These are phyloP conservation scores for Termitomyces sp. DNA, from an alignment of 768 basidiomycete species.

Conservation along the genomic window DNA sequence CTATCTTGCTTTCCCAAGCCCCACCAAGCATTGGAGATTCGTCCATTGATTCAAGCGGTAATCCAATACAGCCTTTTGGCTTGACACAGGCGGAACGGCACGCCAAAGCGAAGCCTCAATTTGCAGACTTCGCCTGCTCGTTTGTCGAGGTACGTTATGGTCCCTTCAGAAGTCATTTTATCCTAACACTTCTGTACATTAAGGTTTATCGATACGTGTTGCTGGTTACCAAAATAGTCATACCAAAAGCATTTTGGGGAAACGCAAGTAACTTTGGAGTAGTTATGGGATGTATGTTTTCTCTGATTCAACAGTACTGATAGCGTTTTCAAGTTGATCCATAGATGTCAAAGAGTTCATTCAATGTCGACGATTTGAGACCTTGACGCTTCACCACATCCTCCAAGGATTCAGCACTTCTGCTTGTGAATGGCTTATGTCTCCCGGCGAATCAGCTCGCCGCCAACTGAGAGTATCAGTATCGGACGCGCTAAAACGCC, in stretches of 20 bases:
- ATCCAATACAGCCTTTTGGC: conserved; percentile 38
- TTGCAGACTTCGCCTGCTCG: conserved; percentile 69
- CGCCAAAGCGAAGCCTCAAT: conserved; percentile 59
- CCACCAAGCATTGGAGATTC: conserved; percentile 27
- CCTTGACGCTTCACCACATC: conserved; percentile 65
- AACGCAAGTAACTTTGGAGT: conserved; percentile 55
- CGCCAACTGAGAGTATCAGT: conserved; percentile 47
- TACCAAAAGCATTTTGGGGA: conserved; percentile 81
- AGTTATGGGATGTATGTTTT: conserved; percentile 47
- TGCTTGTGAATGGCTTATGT: conserved; percentile 77
- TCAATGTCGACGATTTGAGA: conserved; percentile 73
- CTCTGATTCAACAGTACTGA: not conserved
- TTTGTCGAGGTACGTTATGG: conserved; percentile 47
- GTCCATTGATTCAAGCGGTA: conserved; percentile 50
- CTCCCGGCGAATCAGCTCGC: conserved; percentile 27
- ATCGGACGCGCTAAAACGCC: conserved; percentile 68
- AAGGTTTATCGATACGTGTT: conserved; percentile 70
- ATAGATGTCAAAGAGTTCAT: conserved; percentile 76
- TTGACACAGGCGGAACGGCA: conserved; percentile 41
- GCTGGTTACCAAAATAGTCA: conserved; percentile 57
- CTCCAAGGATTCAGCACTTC: conserved; percentile 71
- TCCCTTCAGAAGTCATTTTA: not conserved
- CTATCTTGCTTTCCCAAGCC: conserved; percentile 52
- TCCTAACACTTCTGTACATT: not conserved
- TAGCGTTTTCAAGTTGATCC: not conserved